Evolutionary conservation across 306 rosid genomes (phyloP).

Genomic region (Sesbania bispinosa): DNA sequence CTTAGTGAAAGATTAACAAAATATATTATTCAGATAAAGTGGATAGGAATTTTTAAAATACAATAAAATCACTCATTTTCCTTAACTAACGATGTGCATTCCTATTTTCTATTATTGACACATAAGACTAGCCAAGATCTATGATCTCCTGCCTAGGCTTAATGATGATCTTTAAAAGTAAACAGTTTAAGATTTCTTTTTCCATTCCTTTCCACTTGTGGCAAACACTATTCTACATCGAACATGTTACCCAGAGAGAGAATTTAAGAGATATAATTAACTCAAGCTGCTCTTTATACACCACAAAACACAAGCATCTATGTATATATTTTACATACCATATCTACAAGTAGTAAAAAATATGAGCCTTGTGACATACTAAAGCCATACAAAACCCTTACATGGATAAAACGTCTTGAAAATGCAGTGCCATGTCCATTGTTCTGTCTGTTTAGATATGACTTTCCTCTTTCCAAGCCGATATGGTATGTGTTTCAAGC

Average conservation of each 20-base stretch:
- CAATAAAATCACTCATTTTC: background rate
- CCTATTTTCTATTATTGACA: background rate
- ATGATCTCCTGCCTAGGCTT: background rate
- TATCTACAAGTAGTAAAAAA: background rate
- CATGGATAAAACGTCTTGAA: conserved; percentile 64
- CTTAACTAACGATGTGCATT: background rate
- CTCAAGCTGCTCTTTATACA: background rate
- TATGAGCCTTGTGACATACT: background rate
- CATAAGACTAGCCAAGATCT: background rate
- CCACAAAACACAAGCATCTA: background rate
- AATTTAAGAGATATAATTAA: conserved; percentile 5
- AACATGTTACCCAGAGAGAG: background rate
- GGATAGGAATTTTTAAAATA: background rate
- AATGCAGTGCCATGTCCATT: conserved; percentile 57
- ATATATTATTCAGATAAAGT: background rate
- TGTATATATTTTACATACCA: background rate
- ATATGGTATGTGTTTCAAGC: conserved; percentile 92
- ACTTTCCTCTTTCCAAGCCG: conserved; percentile 98
- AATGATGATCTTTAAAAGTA: background rate
- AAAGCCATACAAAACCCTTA: conserved; percentile 40
- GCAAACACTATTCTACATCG: conserved; percentile 1
- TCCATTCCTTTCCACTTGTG: background rate
- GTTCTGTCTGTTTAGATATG: conserved; percentile 61
- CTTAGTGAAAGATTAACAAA: background rate
- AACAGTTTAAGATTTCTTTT: conserved; percentile 1